Evolutionary conservation across 169 alveolate genomes (phyloP), one percentile per base, ranked within the genome.

Genomic region (Cryptosporidium tyzzeri): DNA sequence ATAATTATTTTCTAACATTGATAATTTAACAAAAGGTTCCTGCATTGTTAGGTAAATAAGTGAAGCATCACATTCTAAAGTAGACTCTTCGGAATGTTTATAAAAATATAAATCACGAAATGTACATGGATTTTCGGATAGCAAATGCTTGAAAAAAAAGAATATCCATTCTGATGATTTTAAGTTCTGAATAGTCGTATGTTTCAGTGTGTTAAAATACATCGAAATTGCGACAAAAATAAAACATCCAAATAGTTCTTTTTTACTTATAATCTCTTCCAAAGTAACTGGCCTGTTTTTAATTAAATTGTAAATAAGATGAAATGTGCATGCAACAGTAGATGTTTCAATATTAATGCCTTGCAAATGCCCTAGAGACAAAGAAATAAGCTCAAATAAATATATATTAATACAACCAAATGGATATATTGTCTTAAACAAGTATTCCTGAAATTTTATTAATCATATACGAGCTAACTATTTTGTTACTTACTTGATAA

Each of bases 91-190:
- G 16, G 51, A 23, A 41, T 41, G 44, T 18, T 80, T 70, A 59
- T 29, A 80, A 39, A 35, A 50, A 65, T 80, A 80, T 39, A 80
- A 67, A 9, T 80, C 50, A 48, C 68, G 12, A 41, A 80, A 80
- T 16, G 37, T 23, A 3, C 3, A 16, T 62, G 89, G 80, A 29
- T 62, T 29, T 80, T 62, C 55, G 41, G 41, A 45, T 0, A 80
- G n/a, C n/a, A 80, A n/a, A 31, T 41, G 26, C 41, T 31, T 80
- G 50, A 80, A 80, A 23, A 80, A 62, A 37, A 80, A 65, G 18
- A 62, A 62, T 6, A 80, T 39, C 89, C 89, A 80, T n/a, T 80
- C 89, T 5, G 89, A 80, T 16, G 71, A 67, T 33, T 58, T 73
- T 7, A 59, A 53, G 7, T 73, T 41, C 21, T 41, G 67, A 31